These are phyloP conservation scores for Angophora floribunda DNA, from an alignment of 345 rosid species.

Conservation along the genomic window DNA sequence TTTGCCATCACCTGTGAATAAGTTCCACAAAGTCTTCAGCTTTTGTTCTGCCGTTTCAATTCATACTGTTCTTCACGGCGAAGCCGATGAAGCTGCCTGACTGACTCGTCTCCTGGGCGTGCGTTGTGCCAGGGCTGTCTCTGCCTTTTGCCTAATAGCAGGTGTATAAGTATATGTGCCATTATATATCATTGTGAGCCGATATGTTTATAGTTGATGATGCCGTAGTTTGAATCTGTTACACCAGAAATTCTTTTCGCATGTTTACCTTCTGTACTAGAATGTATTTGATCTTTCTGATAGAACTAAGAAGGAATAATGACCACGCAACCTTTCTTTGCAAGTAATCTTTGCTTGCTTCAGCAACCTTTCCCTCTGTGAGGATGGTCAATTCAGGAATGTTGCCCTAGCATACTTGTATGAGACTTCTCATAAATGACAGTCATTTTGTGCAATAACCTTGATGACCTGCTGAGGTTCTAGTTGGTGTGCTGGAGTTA, in stretches of 20 bases:
- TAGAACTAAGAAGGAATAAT: neutral
- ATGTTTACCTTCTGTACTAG: neutral
- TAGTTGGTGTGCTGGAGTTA: neutral
- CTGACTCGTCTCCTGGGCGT: neutral
- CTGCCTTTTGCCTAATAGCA: neutral
- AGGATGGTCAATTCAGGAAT: neutral
- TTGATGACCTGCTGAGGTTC: neutral
- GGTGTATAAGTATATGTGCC: neutral
- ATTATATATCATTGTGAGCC: neutral
- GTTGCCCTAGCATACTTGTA: neutral
- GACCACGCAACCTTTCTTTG: neutral
- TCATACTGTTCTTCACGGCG: constrained; percentile 20
- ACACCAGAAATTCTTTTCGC: neutral
- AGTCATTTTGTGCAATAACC: neutral
- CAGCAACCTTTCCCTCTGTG: neutral
- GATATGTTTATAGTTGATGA: neutral
- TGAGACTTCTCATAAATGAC: neutral
- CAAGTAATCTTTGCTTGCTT: neutral
- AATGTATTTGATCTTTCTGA: neutral
- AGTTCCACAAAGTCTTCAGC: constrained; percentile 79
- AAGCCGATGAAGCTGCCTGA: constrained; percentile 10
- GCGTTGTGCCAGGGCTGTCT: neutral
- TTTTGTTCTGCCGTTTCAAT: constrained; percentile 60
- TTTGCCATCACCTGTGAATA: constrained; percentile 67
- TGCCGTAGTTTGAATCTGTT: neutral